These are phyloP conservation scores for Pulveroboletus ravenelii DNA, from an alignment of 768 basidiomycete species.

Conservation along the genomic window DNA sequence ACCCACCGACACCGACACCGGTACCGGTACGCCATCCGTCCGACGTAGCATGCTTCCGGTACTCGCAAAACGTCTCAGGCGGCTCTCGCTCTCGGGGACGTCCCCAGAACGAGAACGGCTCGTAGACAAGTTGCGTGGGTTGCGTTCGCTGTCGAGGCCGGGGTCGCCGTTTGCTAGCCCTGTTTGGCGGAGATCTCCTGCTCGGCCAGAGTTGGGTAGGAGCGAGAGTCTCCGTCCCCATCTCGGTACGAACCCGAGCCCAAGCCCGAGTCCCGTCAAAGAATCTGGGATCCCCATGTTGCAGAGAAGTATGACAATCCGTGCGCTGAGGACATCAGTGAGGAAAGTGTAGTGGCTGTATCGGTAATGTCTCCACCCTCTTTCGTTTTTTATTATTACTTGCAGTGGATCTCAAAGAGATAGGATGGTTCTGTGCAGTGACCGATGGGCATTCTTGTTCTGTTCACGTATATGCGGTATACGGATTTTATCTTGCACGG, in stretches of 20 bases:
- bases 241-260: neutral
- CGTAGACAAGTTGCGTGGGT: conserved; percentile 21
- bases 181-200: conserved; percentile 16
- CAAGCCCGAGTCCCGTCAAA: conserved; percentile 21
- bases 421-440: neutral
- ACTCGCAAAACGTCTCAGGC: conserved; percentile 21
- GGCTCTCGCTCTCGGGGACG: conserved; percentile 18
- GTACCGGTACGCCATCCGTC: conserved; percentile 3
- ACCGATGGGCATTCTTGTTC: neutral
- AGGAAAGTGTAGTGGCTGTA: conserved; percentile 12
- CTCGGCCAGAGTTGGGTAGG: conserved; percentile 13
- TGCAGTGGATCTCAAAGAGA: neutral
- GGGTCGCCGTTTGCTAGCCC: conserved; percentile 2
- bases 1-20: neutral
- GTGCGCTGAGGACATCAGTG: conserved; percentile 17
- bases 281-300: conserved; percentile 28
- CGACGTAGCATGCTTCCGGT: conserved; percentile 30
- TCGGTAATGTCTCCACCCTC: neutral
- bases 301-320: conserved; percentile 27
- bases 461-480: neutral
- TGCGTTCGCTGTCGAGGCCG: conserved; percentile 16
- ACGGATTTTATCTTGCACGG: neutral
- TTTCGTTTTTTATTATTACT: neutral
- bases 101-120: conserved; percentile 23
- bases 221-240: conserved; percentile 5